A percentile compares a stretch with the other conserved stretches of the same genome.
Evolutionary conservation across 768 basidiomycete genomes (phyloP).

Genomic region (Boletus tomentosulus): DNA sequence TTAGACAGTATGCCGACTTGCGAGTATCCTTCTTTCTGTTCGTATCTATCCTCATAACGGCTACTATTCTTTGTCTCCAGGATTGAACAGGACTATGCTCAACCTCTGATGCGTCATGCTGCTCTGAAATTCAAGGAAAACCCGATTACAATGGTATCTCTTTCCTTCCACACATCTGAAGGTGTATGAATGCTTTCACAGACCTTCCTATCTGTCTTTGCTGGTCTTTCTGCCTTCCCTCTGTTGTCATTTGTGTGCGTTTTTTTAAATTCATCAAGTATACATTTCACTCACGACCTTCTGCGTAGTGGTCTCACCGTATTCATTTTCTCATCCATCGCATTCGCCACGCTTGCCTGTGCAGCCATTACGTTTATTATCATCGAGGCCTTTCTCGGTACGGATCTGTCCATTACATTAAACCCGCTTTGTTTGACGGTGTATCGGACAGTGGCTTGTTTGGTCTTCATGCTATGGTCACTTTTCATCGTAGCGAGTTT

Average conservation of each 20-base stretch:
- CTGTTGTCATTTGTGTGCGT: slow-evolving; percentile 39
- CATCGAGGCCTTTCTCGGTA: slow-evolving; percentile 31
- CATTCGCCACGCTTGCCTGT: slow-evolving; percentile 35
- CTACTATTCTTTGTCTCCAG: slow-evolving; percentile 20
- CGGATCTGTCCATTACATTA: neutral
- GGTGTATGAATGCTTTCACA: slow-evolving; percentile 17
- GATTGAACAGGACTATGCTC: slow-evolving; percentile 43
- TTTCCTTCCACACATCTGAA: neutral
- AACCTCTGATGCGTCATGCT: slow-evolving; percentile 32
- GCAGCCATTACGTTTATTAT: slow-evolving; percentile 31
- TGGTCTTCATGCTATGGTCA: slow-evolving; percentile 31
- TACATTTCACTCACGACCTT: neutral
- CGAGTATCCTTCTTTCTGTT: slow-evolving; percentile 6
- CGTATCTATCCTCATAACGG: neutral
- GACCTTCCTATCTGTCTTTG: slow-evolving; percentile 41
- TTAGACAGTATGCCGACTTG: slow-evolving; percentile 30
- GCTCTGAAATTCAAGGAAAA: slow-evolving; percentile 20
- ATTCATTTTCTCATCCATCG: slow-evolving; percentile 33
- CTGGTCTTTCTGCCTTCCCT: slow-evolving; percentile 33
- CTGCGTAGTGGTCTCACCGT: slow-evolving; percentile 29
- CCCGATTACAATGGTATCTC: slow-evolving; percentile 25
- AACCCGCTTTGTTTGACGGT: neutral
- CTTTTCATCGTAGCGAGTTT: slow-evolving; percentile 33
- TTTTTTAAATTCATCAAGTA: slow-evolving; percentile 8
- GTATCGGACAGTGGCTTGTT: slow-evolving; percentile 28